phyloP scores from a whole-genome alignment of 176 grass and related monocot genomes.

The Eragrostis nindensis region DNA sequence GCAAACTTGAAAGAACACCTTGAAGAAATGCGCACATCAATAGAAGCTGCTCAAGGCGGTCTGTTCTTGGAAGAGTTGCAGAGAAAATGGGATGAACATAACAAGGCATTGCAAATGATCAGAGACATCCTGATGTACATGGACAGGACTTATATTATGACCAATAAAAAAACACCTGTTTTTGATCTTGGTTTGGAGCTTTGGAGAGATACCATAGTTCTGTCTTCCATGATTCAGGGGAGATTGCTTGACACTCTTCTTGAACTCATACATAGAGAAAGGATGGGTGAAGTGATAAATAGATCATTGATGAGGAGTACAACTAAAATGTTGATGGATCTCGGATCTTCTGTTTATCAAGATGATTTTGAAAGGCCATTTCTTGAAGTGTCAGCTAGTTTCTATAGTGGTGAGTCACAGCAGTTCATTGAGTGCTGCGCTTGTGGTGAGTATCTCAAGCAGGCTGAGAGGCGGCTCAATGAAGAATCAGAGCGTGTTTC shows the following conservation, averaged over 20 bases:
- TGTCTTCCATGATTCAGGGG: conserved; percentile 51
- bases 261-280: conserved; percentile 68
- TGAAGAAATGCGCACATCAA: conserved; percentile 60
- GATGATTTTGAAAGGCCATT: conserved; percentile 86
- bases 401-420: conserved; percentile 78
- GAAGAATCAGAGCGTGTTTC: conserved; percentile 81
- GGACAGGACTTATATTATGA: conserved; percentile 70
- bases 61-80: conserved; percentile 72
- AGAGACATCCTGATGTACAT: conserved; percentile 90
- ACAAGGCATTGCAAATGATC: conserved; percentile 84
- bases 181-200: conserved; percentile 79
- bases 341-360: conserved; percentile 76
- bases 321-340: conserved; percentile 83
- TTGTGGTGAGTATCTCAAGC: conserved; percentile 86
- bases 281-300: conserved; percentile 80
- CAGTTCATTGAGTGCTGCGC: conserved; percentile 75
- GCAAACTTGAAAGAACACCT: conserved; percentile 67
- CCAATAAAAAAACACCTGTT: conserved; percentile 65
- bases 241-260: conserved; percentile 66
- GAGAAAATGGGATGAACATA: conserved; percentile 76
- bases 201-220: conserved; percentile 77
- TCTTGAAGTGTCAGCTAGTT: conserved; percentile 74
- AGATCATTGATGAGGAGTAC: conserved; percentile 76
- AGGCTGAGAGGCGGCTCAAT: conserved; percentile 71
- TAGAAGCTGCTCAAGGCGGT: conserved; percentile 68